A percentile compares a stretch with the other conserved stretches of the same genome.
These are phyloP conservation scores for Aureobasidium pullulans DNA, from an alignment of 2,329 filamentous ascomycete species.

Conservation along the genomic window DNA sequence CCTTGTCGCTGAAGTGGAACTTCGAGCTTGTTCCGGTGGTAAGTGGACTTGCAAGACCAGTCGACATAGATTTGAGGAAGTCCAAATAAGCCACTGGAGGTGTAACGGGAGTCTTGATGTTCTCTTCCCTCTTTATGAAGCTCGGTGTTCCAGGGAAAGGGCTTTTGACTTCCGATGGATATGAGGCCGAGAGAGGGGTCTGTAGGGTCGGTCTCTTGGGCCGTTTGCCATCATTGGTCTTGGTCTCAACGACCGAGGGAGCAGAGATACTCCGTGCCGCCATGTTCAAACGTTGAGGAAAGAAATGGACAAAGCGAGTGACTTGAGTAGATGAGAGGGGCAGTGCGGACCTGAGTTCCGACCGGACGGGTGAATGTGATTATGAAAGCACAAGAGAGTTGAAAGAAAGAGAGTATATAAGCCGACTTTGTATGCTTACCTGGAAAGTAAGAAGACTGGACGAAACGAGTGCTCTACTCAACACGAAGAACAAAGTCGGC, in stretches of 20 bases:
- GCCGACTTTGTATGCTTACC: slow-evolving; percentile 11
- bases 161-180: slow-evolving; percentile 50
- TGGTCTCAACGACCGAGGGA: slow-evolving; percentile 28
- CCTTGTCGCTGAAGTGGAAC: slow-evolving; percentile 40
- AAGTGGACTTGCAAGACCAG: slow-evolving; percentile 61
- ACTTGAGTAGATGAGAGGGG: background rate
- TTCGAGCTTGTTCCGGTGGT: slow-evolving; percentile 49
- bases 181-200: slow-evolving; percentile 55
- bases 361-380: background rate
- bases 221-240: slow-evolving; percentile 24
- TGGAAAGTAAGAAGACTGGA: background rate
- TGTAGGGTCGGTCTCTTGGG: slow-evolving; percentile 39
- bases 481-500: background rate
- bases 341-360: background rate
- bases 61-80: slow-evolving; percentile 76
- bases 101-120: slow-evolving; percentile 76
- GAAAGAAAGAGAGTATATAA: slow-evolving; percentile 10
- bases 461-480: background rate
- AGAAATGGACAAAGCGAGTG: slow-evolving; percentile 3
- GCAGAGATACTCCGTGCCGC: slow-evolving; percentile 21
- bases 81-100: slow-evolving; percentile 86
- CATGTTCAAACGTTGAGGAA: slow-evolving; percentile 3
- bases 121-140: slow-evolving; percentile 62
- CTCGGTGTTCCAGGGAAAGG: slow-evolving; percentile 56
- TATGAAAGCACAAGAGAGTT: slow-evolving; percentile 13